Evolutionary conservation across 306 rosid genomes (phyloP).

Genomic region (Senna tora): DNA sequence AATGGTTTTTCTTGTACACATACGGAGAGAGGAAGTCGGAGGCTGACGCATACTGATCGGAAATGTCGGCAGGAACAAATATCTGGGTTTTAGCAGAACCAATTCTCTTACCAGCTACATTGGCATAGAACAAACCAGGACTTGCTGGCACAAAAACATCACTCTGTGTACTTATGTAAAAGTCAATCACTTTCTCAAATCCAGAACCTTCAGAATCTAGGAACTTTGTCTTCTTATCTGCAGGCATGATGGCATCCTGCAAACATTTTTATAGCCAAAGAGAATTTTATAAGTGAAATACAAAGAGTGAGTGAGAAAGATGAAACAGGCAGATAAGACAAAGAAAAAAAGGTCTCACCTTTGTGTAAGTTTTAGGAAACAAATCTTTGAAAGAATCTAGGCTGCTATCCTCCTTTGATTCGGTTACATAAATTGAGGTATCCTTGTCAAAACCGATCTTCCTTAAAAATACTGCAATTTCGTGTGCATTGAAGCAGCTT

Average conservation of each 20-base stretch:
- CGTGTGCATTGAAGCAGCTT: slow-evolving; percentile 70
- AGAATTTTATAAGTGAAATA: slow-evolving; percentile 4
- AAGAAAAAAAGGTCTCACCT: slow-evolving; percentile 45
- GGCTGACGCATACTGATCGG: slow-evolving; percentile 53
- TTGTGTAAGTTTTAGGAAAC: slow-evolving; percentile 77
- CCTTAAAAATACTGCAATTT: slow-evolving; percentile 68
- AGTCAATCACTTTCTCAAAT: slow-evolving; percentile 73
- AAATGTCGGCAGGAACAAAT: slow-evolving; percentile 65
- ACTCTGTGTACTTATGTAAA: slow-evolving; percentile 63
- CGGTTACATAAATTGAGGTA: slow-evolving; percentile 76
- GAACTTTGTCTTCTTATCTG: slow-evolving; percentile 68
- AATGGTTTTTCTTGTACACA: slow-evolving; percentile 74
- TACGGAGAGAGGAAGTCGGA: slow-evolving; percentile 64
- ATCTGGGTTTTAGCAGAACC: slow-evolving; percentile 71
- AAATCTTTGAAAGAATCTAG: slow-evolving; percentile 75
- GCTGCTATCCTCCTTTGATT: slow-evolving; percentile 74
- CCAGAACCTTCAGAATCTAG: slow-evolving; percentile 61
- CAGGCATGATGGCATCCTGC: slow-evolving; percentile 83
- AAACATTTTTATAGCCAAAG: slow-evolving; percentile 24
- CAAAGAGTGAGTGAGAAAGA: not conserved
- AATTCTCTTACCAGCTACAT: slow-evolving; percentile 83
- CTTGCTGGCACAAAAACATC: slow-evolving; percentile 80
- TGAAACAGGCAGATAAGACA: not conserved
- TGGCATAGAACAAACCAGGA: slow-evolving; percentile 81
- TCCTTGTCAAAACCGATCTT: slow-evolving; percentile 70